A percentile compares a stretch with the other conserved stretches of the same genome.
Conservation (phyloP, 208 protist species). For the Acanthamoeba lenticulata region DNA sequence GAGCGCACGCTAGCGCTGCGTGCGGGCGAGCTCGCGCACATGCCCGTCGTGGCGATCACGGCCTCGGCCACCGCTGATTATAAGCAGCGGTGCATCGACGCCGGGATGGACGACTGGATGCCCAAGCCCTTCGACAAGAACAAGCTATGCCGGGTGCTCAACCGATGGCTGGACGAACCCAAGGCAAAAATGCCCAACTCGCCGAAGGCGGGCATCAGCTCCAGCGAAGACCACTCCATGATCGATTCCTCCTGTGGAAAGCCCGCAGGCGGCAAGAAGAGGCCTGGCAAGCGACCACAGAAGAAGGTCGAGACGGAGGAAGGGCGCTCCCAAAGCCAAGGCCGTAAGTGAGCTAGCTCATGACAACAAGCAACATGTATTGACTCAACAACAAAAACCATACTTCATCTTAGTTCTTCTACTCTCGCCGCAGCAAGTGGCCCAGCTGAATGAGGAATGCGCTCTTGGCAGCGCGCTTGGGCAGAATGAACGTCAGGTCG, state of each 20-base stretch:
- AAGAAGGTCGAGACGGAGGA: too few species aligned
- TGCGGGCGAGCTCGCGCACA: neutral
- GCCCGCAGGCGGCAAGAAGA: too few species aligned
- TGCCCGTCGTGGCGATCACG: conserved; percentile 12
- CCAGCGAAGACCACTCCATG: too few species aligned
- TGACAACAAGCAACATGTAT: too few species aligned
- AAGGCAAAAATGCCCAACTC: too few species aligned
- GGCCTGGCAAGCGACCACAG: too few species aligned
- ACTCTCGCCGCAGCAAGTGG: neutral
- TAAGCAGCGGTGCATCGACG: conserved; percentile 54
- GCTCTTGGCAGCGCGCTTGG: neutral
- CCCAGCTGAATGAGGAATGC: neutral
- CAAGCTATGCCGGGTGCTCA: neutral
- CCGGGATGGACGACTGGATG: conserved; percentile 61
- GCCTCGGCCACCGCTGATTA: conserved; percentile 17
- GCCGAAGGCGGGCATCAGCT: too few species aligned
- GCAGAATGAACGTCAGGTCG: neutral
- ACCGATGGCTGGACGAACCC: neutral
- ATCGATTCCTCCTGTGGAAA: too few species aligned
- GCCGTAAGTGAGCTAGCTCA: too few species aligned
- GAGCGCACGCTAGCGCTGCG: neutral
- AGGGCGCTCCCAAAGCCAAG: too few species aligned
- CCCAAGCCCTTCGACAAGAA: conserved; percentile 58
- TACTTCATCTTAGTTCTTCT: too few species aligned
- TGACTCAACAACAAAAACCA: too few species aligned